These are phyloP conservation scores for Colletotrichum camelliae DNA, from an alignment of 2,329 filamentous ascomycete species.

Conservation along the genomic window DNA sequence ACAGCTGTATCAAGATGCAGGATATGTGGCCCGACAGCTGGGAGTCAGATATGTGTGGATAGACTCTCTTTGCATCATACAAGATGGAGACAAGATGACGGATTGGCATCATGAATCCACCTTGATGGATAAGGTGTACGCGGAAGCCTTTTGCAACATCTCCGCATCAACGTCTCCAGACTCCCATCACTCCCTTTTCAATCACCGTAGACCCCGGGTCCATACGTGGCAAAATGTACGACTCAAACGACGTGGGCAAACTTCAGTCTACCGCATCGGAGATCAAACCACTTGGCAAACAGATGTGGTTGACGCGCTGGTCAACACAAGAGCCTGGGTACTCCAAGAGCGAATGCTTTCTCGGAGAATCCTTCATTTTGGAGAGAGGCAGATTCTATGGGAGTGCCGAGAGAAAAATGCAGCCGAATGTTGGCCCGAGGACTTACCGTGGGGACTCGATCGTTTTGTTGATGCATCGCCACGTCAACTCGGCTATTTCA, in stretches of 20 bases:
- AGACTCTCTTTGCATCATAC: too few relatives aligned
- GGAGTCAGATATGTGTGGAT: constrained; percentile 14
- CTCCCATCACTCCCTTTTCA: not conserved
- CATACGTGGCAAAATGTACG: not conserved
- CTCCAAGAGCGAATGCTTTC: not conserved
- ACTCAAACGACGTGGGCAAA: not conserved
- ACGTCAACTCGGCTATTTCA: not conserved
- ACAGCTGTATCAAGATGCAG: not conserved
- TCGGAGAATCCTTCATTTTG: not conserved
- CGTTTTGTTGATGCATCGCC: not conserved
- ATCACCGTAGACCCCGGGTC: not conserved
- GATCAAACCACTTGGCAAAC: not conserved
- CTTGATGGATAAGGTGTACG: constrained; percentile 25
- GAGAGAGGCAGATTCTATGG: not conserved
- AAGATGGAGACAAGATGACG: constrained; percentile 5
- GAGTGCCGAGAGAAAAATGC: not conserved
- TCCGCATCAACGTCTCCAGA: constrained; percentile 19
- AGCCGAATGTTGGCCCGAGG: not conserved
- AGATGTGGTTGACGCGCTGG: not conserved
- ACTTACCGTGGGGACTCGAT: too few relatives aligned
- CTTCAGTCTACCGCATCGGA: not conserved
- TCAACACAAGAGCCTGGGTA: constrained; percentile 6
- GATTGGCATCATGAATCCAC: constrained; percentile 24
- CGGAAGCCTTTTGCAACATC: constrained; percentile 25
- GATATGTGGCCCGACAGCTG: not conserved